Evolutionary conservation across 1,284 basidiomycete species (phyloP), one percentile per base, ranked within the genome.

Genomic region (Lentinus polychrous): DNA sequence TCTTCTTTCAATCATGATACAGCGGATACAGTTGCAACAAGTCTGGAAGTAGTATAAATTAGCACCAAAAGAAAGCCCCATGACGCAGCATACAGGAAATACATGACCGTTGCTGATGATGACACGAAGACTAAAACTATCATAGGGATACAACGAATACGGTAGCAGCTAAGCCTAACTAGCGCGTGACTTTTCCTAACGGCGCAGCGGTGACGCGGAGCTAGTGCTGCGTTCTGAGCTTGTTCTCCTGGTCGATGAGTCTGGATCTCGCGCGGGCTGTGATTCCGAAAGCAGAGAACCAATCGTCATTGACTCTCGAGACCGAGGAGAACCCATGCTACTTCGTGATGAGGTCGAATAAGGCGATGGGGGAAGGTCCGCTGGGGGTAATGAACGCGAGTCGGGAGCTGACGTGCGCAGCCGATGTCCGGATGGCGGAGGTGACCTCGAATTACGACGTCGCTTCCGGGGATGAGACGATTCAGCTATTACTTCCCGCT

Each of bases 201-300:
- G 32, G 33, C 27, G 43, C 14, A 22, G 8, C 10, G 43, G 43
- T 11, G 43, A 45, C 8, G 31, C 22, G 14, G 43, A 45, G 6
- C 27, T 24, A 10, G 46, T 48, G 32, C 46, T 48, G n/a, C 46
- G 37, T 31, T 48, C 46, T 20, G 46, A 48, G 24, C 46, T 48
- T 8, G 46, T 48, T 18, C 46, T 39, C 20, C 46, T 38, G 31
- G 8, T 37, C n/a, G 44, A 32, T 7, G 44, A 7, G 4, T 32
- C 42, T 27, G 40, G 23, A 41, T 27, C 23, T 45, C 31, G 17
- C 15, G 18, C 32, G 6, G 32, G 33, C 23, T 52, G 39, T 43
- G 52, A 46, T 12, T 49, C 46, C 24, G 80, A 73, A 52, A 87
- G 81, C 17, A 86, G 67, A 15, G 61, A 59, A 47, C 61, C 63